These are phyloP conservation scores for Ascobolus immersus DNA, from an alignment of 495 filamentous ascomycete genomes.

Conservation along the genomic window DNA sequence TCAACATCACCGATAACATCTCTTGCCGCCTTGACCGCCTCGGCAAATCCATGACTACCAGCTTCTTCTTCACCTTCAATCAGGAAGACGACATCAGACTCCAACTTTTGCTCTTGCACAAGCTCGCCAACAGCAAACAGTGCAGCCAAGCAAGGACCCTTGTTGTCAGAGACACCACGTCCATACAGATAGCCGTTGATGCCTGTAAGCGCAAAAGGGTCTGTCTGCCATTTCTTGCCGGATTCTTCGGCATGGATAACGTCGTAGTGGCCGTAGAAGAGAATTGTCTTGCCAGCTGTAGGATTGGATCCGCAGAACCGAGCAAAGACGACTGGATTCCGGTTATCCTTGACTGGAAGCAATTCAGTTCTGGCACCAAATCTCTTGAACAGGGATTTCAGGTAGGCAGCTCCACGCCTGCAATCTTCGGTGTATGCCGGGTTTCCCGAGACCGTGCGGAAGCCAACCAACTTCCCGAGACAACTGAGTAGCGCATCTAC, in stretches of 20 bases:
- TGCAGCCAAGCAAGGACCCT: slow-evolving; percentile 78
- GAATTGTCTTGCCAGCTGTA: slow-evolving; percentile 46
- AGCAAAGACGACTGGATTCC: slow-evolving; percentile 76
- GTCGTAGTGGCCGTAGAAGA: slow-evolving; percentile 97
- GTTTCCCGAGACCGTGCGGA: slow-evolving; percentile 68
- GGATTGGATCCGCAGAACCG: slow-evolving; percentile 47
- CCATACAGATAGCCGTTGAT: slow-evolving; percentile 86
- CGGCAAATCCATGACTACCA: slow-evolving; percentile 66
- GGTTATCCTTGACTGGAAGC: slow-evolving; percentile 42
- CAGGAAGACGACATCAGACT: slow-evolving; percentile 69
- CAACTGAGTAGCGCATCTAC: slow-evolving; percentile 29
- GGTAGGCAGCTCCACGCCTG: slow-evolving; percentile 68
- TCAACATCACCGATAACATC: slow-evolving; percentile 69
- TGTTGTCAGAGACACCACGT: slow-evolving; percentile 92
- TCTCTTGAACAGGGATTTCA: slow-evolving; percentile 68
- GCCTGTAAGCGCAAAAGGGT: slow-evolving; percentile 66
- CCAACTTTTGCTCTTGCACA: slow-evolving; percentile 45
- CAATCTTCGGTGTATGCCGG: slow-evolving; percentile 69
- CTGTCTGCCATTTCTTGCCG: slow-evolving; percentile 48
- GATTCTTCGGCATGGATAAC: slow-evolving; percentile 71
- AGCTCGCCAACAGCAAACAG: slow-evolving; percentile 80
- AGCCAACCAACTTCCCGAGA: slow-evolving; percentile 63
- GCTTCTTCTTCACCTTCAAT: slow-evolving; percentile 96
- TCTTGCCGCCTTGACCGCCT: slow-evolving; percentile 52
- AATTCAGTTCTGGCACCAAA: slow-evolving; percentile 74